Conservation (phyloP, 2,329 filamentous ascomycete genomes). For the Calonectria honghensis region DNA sequence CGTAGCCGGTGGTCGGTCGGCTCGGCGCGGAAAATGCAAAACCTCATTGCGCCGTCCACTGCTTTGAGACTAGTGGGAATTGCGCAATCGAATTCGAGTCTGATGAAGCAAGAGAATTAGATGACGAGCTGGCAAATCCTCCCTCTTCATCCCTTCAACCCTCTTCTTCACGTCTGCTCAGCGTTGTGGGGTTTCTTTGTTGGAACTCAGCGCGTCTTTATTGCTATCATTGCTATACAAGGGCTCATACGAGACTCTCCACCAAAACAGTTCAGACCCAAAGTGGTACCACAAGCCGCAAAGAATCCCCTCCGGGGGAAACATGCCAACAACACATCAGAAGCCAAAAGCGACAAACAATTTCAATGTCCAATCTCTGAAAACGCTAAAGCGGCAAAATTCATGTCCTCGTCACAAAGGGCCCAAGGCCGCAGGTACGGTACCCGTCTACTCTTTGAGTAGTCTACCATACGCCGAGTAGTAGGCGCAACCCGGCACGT, state of each 20-base stretch:
- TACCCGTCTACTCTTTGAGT: conserved; percentile 60
- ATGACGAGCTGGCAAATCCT: conserved; percentile 26
- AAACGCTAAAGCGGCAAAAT: conserved; percentile 47
- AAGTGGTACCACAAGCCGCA: conserved; percentile 27
- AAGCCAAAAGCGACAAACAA: conserved; percentile 36
- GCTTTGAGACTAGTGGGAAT: conserved; percentile 28
- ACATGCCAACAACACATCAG: conserved; percentile 34
- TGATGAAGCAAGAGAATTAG: conserved; percentile 27
- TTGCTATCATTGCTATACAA: conserved; percentile 45
- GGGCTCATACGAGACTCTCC: conserved; percentile 27
- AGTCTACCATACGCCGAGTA: conserved; percentile 78
- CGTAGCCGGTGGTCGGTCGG: conserved; percentile 13
- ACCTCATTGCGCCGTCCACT: conserved; percentile 22
- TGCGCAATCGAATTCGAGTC: conserved; percentile 24
- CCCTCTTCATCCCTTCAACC: conserved; percentile 44
- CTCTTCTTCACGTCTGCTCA: conserved; percentile 44
- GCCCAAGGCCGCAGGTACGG: conserved; percentile 28
- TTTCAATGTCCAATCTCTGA: conserved; percentile 29
- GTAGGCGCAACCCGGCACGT: conserved; percentile 82
- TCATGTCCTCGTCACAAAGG: conserved; percentile 48
- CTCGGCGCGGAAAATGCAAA: conserved; percentile 19
- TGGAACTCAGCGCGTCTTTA: conserved; percentile 43
- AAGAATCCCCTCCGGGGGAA: conserved; percentile 12
- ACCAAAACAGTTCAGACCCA: conserved; percentile 8
- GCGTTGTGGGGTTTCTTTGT: conserved; percentile 46